Evolutionary conservation across 495 filamentous ascomycete genomes (phyloP), one percentile per base, ranked within the genome.

Genomic region (Podospora pseudoanserina): DNA sequence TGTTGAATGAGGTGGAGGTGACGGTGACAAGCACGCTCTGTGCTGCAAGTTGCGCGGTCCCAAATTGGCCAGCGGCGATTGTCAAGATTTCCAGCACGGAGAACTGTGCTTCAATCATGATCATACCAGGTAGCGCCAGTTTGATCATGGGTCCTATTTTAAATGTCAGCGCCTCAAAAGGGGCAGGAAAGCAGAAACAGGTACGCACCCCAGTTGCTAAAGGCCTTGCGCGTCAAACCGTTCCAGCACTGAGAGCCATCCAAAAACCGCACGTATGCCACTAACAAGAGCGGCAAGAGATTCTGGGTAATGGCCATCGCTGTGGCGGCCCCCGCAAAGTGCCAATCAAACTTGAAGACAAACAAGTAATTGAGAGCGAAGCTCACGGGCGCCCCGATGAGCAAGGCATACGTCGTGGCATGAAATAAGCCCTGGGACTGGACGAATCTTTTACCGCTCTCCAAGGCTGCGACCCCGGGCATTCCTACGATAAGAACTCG

Each of bases 81-180:
- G 90, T 92, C 55, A 92, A 75, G 60, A 92, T 82, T 72, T 92
- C 90, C 66, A 92, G 90, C 4, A 89, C 90, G 6, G 93, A 85
- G 69, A 86, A 92, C 73, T 95, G 92, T 11, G 92, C 91, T 73
- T 93, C 89, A 2, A 96, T 88, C 90, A 94, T 95, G 58, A 93
- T 79, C 69, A 96, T 83, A 5, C 92, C 92, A 0, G 92, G 92
- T 9, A 95, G 75, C 3, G 92, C 91, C 27, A 96, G 87, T 27
- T 84, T 85, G 74, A 95, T 85, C 92, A 93, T 92, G 5, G 88
- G 89, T n/a, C 65, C 70, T 77, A 57, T 23, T 30, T 9, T 49
- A 2, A 0, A 18, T 39, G 28, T 63, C 4, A 32, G 13, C 54
- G 44, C 15, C n/a, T 39, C 18, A 5, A 55, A 23, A 23, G 23